These are phyloP conservation scores for Exidia glandulosa DNA, from an alignment of 768 basidiomycete species.

Conservation along the genomic window DNA sequence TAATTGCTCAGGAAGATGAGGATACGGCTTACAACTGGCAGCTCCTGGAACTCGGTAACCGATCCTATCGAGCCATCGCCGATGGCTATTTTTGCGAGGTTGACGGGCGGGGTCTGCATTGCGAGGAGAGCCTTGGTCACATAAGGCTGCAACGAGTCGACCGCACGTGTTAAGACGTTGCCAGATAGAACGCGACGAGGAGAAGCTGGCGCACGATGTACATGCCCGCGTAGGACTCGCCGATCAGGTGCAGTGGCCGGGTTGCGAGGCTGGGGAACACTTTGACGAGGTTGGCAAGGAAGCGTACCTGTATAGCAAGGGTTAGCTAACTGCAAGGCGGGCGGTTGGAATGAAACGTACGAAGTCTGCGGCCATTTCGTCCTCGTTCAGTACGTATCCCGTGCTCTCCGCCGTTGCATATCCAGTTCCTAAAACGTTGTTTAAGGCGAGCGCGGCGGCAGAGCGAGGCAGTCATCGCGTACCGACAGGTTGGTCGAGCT, in stretches of 20 bases:
- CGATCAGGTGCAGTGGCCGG: slow-evolving; percentile 56
- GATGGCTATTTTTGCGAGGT: slow-evolving; percentile 55
- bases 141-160: slow-evolving; percentile 50
- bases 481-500: slow-evolving; percentile 59
- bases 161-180: neutral
- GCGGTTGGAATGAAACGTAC: too few relatives aligned
- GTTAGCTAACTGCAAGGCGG: neutral
- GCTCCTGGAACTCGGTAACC: slow-evolving; percentile 35
- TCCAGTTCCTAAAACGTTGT: slow-evolving; percentile 50
- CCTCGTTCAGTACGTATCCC: slow-evolving; percentile 52
- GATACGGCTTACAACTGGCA: slow-evolving; percentile 40
- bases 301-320: slow-evolving; percentile 43
- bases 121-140: slow-evolving; percentile 63
- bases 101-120: slow-evolving; percentile 52
- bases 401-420: slow-evolving; percentile 51
- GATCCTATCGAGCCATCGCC: slow-evolving; percentile 55
- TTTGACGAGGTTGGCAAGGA: slow-evolving; percentile 58
- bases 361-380: slow-evolving; percentile 48
- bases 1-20: neutral
- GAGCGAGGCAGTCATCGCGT: too few relatives aligned
- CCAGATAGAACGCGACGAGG: neutral
- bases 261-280: slow-evolving; percentile 60
- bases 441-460: too few relatives aligned
- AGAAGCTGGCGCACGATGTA: slow-evolving; percentile 53
- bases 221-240: slow-evolving; percentile 67